Evolutionary conservation across 1,284 basidiomycete species (phyloP), one percentile per base, ranked within the genome.

Genomic region (Ustilago trichophora): DNA sequence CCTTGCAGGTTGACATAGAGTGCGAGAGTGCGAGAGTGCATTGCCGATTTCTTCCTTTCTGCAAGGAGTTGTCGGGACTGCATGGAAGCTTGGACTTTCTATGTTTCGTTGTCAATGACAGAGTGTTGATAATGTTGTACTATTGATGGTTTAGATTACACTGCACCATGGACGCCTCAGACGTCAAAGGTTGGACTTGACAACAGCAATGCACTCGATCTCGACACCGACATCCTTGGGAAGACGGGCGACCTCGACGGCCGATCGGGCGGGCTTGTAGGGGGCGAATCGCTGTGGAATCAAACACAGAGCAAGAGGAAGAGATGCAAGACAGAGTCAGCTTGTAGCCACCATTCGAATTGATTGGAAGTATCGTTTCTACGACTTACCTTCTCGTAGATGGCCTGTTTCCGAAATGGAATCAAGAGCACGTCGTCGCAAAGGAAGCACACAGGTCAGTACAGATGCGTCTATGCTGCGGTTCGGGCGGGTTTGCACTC

Each of bases 181-280:
- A 3, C 16, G 10, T 57, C 22, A 64, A 27, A 64, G 60, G 45
- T 56, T 64, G 41, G 62, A 49, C 65, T 74, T 75, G 58, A 78
- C 77, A 15, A 76, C 75, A 21, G 89, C 91, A 80, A 95, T 90
- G 75, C 88, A 89, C 84, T 98, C 94, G 66, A 98, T 87, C 85
- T 98, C 95, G 49, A 97, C 90, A 31, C 94, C 85, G 12, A 89
- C 91, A 73, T 89, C 88, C 80, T 88, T 87, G 27, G 90, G 90
- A 32, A 92, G 85, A 33, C 88, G 85, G 13, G 90, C 86, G 21
- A 90, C 92, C 59, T 82, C 85, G 42, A 80, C 77, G 15, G 91
- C 89, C 19, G 92, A 93, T 62, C 95, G 86, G 1, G 95, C 92
- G 43, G 95, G 95, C 83, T 92, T 93, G 85, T 93, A 73, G 12